These are phyloP conservation scores for Tinospora cordifolia DNA, from an alignment of 164 flowering plant genomes.

Conservation along the genomic window DNA sequence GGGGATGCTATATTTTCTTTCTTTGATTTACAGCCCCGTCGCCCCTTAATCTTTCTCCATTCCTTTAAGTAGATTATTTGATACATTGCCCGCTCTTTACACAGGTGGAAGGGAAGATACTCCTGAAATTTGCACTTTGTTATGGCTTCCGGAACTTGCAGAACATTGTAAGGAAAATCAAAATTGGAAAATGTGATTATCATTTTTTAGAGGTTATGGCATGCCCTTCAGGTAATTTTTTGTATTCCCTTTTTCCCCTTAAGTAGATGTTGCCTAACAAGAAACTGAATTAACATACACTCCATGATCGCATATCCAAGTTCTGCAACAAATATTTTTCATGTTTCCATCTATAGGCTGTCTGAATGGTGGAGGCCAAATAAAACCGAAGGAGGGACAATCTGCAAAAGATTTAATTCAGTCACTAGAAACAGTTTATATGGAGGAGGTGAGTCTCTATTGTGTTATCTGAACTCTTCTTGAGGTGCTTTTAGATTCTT, in stretches of 20 bases:
- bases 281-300: not conserved
- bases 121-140: constrained; percentile 88
- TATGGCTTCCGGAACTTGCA: constrained; percentile 95
- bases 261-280: not conserved
- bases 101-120: constrained; percentile 70
- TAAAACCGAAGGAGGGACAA: constrained; percentile 76
- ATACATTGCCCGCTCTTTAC: not conserved
- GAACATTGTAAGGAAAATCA: constrained; percentile 73
- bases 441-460: constrained; percentile 56
- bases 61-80: not conserved
- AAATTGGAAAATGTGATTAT: constrained; percentile 77
- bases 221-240: constrained; percentile 77
- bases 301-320: not conserved
- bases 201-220: constrained; percentile 97
- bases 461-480: not conserved
- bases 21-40: no score
- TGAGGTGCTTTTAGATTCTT: not conserved
- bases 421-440: constrained; percentile 49
- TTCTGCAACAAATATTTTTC: not conserved
- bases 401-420: constrained; percentile 72
- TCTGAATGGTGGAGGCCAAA: constrained; percentile 96
- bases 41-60: not conserved
- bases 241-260: not conserved
- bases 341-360: constrained; percentile 49
- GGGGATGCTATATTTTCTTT: constrained; percentile 18